Evolutionary conservation across 2,329 filamentous ascomycete species (phyloP), one percentile per base, ranked within the genome.

Genomic region (Amesomyces nigricolor): DNA sequence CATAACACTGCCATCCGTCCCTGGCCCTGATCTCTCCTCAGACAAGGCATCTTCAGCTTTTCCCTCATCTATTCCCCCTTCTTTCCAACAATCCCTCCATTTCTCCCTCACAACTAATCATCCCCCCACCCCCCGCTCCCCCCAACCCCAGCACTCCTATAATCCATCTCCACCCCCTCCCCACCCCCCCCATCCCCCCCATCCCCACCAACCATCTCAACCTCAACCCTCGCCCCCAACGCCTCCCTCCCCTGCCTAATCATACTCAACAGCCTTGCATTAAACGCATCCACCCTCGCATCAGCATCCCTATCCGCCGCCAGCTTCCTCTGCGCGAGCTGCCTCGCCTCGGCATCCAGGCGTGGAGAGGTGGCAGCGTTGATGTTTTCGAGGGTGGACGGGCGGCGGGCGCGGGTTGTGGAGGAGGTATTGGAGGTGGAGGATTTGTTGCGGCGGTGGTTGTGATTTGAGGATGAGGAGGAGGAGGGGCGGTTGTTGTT

Each of bases 161-260:
- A 50, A 19, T 38, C 6, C 26, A 47, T 30, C 11, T 32, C 52
- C 30, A 35, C 3, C 22, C n/a, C 40, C 17, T 64, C 62, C 19
- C 75, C 74, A 43, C 73, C 75, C 50, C 75, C 74, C 72, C 0
- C 63, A 69, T 38, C 13, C n/a, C 51, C 44, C 49, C 10, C 30
- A 7, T 53, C 48, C 55, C 10, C 30, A 32, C 10, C 30, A 7
- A 32, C 7, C 30, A 89, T 78, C 66, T 88, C 84, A 38, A 90
- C 78, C 66, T 88, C 84, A 48, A 89, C 75, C 40, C 76, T 87
- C 17, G 87, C 88, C 2, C 86, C 91, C 16, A 99, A 72, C 1
- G 94, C 94, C 69, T 94, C 87, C 63, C 87, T 87, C 0, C 91
- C 94, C 70, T 97, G 87, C 2, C 85, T 79, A 53, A 99, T 95